Conservation (phyloP, 2,329 filamentous ascomycete genomes). For the Ophiostoma angusticollis region DNA sequence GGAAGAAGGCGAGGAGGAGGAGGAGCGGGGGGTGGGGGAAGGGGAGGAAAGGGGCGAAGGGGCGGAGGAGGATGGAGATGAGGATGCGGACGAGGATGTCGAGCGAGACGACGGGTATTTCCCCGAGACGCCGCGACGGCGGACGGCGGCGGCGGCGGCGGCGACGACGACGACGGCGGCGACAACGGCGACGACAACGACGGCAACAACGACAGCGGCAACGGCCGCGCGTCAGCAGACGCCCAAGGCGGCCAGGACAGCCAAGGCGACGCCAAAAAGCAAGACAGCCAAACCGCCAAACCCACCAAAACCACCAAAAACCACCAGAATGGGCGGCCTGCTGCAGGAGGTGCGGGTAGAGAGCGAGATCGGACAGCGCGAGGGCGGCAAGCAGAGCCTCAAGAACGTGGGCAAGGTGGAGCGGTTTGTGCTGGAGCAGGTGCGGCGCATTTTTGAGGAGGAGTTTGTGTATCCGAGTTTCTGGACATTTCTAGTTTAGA, state of each 20-base stretch:
- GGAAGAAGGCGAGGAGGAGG: slow-evolving; percentile 36
- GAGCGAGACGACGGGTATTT: slow-evolving; percentile 26
- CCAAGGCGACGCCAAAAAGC: no score
- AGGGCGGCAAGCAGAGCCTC: slow-evolving; percentile 82
- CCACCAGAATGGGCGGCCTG: slow-evolving; percentile 54
- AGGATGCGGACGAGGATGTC: slow-evolving; percentile 53
- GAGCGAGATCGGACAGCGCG: slow-evolving; percentile 90
- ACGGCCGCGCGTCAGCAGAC: no score
- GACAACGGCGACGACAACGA: slow-evolving; percentile 15
- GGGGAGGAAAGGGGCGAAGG: slow-evolving; percentile 27
- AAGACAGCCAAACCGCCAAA: no score
- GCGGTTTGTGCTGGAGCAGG: slow-evolving; percentile 91
- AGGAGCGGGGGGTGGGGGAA: slow-evolving; percentile 62
- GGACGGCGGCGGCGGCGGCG: no score
- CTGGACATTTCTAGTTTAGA: slow-evolving; percentile 89
- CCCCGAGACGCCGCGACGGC: no score
- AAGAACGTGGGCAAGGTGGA: slow-evolving; percentile 99
- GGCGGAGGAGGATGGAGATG: slow-evolving; percentile 51
- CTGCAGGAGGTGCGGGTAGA: slow-evolving; percentile 91
- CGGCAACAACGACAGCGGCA: not conserved
- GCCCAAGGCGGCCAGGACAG: no score
- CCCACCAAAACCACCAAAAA: no score
- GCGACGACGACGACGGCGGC: slow-evolving; percentile 30
- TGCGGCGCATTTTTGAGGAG: slow-evolving; percentile 93
- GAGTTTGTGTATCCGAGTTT: slow-evolving; percentile 98